Evolutionary conservation across 2,329 filamentous ascomycete species (phyloP).

Genomic region (Aspergillus tubingensis): DNA sequence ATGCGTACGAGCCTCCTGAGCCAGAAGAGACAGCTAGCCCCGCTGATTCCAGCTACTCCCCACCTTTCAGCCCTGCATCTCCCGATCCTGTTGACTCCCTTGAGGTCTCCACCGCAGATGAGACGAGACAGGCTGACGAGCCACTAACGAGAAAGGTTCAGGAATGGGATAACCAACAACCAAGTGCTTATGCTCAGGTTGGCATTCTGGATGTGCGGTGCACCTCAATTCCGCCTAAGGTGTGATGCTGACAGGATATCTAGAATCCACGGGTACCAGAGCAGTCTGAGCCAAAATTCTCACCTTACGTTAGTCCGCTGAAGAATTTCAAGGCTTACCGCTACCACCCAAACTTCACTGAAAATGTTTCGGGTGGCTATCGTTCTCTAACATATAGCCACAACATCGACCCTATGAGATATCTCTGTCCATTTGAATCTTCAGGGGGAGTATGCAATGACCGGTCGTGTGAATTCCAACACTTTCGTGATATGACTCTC

Average conservation of each 20-base stretch:
- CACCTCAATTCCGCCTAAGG: conserved; percentile 18
- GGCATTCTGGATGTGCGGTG: conserved; percentile 37
- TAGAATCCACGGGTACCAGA: conserved; percentile 29
- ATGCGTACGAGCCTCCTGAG: conserved; percentile 60
- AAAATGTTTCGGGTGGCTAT: conserved; percentile 72
- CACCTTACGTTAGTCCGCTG: conserved; percentile 81
- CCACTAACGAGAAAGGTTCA: conserved; percentile 37
- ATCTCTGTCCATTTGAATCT: conserved; percentile 76
- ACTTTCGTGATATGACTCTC: conserved; percentile 72
- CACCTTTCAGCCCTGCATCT: conserved; percentile 47
- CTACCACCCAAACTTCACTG: conserved; percentile 76
- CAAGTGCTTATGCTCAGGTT: conserved; percentile 27
- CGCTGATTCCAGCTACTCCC: conserved; percentile 36
- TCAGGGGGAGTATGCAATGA: conserved; percentile 73
- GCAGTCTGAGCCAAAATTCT: conserved; percentile 40
- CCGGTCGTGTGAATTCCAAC: conserved; percentile 71
- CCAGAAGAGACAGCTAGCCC: conserved; percentile 32
- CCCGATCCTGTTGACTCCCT: conserved; percentile 32
- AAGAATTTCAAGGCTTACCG: conserved; percentile 83
- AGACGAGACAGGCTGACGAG: conserved; percentile 27
- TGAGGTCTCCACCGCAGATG: conserved; percentile 21
- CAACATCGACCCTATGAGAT: conserved; percentile 73
- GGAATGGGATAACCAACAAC: conserved; percentile 25
- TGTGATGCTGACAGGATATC: conserved; percentile 30
- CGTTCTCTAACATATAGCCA: conserved; percentile 93